These are phyloP conservation scores for Liquidambar formosana DNA, from an alignment of 164 flowering plant genomes.

Conservation along the genomic window DNA sequence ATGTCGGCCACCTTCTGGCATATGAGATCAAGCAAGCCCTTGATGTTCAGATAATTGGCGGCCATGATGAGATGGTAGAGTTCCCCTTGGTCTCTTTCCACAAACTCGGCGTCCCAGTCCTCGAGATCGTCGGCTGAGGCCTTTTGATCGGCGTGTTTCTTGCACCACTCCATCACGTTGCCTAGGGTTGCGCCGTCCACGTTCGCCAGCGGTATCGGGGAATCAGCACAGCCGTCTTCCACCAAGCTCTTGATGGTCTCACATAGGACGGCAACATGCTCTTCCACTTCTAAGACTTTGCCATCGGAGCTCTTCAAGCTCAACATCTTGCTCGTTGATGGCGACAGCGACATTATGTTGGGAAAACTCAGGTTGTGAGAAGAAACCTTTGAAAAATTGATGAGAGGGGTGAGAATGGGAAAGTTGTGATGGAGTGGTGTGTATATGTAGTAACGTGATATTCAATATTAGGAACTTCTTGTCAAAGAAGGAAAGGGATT, in stretches of 20 bases:
- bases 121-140: not conserved
- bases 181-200: slow-evolving; percentile 3
- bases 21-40: slow-evolving; percentile 1
- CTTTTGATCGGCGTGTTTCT: slow-evolving; percentile 1
- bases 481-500: too few species aligned
- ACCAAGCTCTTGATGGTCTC: slow-evolving; percentile 16
- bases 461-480: too few species aligned
- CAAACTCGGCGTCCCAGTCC: slow-evolving; percentile 9
- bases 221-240: slow-evolving; percentile 15
- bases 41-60: slow-evolving; percentile 5
- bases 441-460: too few species aligned
- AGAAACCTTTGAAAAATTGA: too few species aligned
- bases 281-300: slow-evolving; percentile 4
- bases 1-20: slow-evolving; percentile 11
- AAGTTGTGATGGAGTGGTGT: too few species aligned
- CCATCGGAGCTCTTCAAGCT: not conserved
- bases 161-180: slow-evolving; percentile 13
- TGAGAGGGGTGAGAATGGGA: too few species aligned
- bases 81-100: not conserved
- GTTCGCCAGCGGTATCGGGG: slow-evolving; percentile 3
- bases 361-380: too few species aligned
- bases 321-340: slow-evolving; percentile 4
- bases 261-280: slow-evolving; percentile 6
- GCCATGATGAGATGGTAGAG: not conserved
- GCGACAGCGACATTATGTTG: too few species aligned